Base-by-base conservation (phyloP, 2,329 filamentous ascomycete genomes). In the Monosporascus sp. region DNA sequence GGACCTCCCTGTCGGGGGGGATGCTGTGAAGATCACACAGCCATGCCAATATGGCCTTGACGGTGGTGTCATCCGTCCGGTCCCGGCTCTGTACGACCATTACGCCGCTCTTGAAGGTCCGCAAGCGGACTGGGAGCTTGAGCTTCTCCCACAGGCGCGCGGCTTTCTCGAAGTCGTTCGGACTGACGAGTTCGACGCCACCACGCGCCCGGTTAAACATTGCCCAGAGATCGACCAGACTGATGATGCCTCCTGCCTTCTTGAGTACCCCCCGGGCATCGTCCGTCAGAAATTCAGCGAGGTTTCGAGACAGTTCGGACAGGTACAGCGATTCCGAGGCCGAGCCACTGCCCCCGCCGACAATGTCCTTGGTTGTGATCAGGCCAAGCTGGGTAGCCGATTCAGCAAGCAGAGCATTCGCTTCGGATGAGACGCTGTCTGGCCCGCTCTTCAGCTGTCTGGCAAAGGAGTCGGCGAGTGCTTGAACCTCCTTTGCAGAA, bases 281-380 rank as follows among this genome's bases (percentile, higher is more conserved):
- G 67, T 96, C 91, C 0, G 90, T 93, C 11, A 96, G 75, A 63
- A 93, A 96, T 69, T 96, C 91, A 7, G 91, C 92, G 5, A 96
- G 71, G 62, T 92, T 93, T 36, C 90, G 82, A 5, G 91, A 84
- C 44, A 96, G 75, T 63, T 96, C 90, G 0, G 91, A 96, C 6
- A 97, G 76, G 67, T 99, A 99, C 2, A 97, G 80, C 15, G 86
- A 89, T 66, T 95, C 90, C 0, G 89, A 80, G 24, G 62, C 62
- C 17, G 66, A 79, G 50, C 85, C 79, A 39, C 81, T 81, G 41
- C 86, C 83, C n/a, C 87, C 84, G 22, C 86, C 84, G 1, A 96
- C 86, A 75, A 96, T 96, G 61, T 97, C 93, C 71, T 92, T 96
- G 1, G 93, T 97, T 0, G 93, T 95, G n/a, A 94, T 81, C 50